phyloP scores from a whole-genome alignment of 2,329 filamentous ascomycete genomes.

The Juglanconis oblonga region DNA sequence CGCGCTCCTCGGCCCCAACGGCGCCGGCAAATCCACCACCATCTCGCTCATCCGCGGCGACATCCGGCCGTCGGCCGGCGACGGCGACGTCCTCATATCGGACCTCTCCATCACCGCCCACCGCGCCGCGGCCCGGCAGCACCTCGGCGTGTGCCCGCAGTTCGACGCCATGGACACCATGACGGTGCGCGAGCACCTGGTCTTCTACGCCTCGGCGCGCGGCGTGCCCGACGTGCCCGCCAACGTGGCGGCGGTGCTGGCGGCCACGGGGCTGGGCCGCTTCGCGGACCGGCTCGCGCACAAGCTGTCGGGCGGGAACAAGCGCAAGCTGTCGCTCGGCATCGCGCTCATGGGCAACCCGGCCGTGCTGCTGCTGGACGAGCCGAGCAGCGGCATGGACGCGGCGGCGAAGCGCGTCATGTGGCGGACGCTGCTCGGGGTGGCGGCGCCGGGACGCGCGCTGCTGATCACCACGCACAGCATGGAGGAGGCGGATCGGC shows the following conservation, averaged over 20 bases:
- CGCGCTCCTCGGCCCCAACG: conserved; percentile 84
- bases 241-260: conserved; percentile 76
- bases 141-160: conserved; percentile 89
- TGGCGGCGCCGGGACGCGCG: conserved; percentile 67
- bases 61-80: conserved; percentile 64
- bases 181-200: conserved; percentile 82
- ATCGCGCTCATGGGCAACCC: conserved; percentile 94
- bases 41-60: conserved; percentile 91
- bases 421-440: conserved; percentile 75
- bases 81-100: conserved; percentile 77
- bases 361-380: conserved; percentile 80
- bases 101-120: conserved; percentile 70
- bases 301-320: conserved; percentile 85
- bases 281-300: conserved; percentile 74
- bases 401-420: conserved; percentile 88
- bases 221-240: conserved; percentile 72
- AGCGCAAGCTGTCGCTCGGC: conserved; percentile 84
- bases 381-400: conserved; percentile 85
- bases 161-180: conserved; percentile 86
- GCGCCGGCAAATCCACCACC: conserved; percentile 86
- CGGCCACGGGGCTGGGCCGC: conserved; percentile 71
- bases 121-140: conserved; percentile 67
- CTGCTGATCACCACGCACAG: conserved; percentile 88
- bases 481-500: conserved; percentile 92
- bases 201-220: conserved; percentile 82